These are phyloP conservation scores for Sporothrix humicola DNA, from an alignment of 2,329 filamentous ascomycete genomes.

Conservation along the genomic window DNA sequence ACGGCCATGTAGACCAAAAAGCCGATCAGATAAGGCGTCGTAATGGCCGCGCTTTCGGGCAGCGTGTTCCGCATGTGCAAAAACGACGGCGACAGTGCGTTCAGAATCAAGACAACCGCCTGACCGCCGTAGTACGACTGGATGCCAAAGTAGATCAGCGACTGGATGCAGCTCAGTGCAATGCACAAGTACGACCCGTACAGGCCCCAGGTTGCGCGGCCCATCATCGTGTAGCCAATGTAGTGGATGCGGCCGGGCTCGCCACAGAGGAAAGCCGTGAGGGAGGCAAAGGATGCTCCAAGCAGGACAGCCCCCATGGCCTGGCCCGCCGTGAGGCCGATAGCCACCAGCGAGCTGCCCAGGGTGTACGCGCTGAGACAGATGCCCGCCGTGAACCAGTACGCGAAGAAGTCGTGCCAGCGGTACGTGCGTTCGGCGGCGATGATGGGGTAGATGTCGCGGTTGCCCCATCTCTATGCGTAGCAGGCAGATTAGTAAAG, in stretches of 20 bases:
- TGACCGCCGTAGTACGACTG: constrained; percentile 27
- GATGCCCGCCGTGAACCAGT: constrained; percentile 27
- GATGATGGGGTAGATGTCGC: constrained; percentile 24
- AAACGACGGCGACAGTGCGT: constrained; percentile 14
- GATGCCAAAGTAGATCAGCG: constrained; percentile 28
- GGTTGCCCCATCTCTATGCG: constrained; percentile 26
- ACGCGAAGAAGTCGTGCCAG: constrained; percentile 27
- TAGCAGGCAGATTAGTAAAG: no score
- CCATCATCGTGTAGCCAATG: constrained; percentile 28
- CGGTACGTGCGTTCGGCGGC: constrained; percentile 19
- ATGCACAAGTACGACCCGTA: constrained; percentile 26
- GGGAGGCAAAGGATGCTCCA: constrained; percentile 5
- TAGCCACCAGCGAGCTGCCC: constrained; percentile 22
- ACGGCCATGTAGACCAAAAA: constrained; percentile 21
- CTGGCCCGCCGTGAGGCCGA: constrained; percentile 25
- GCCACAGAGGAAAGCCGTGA: constrained; percentile 18
- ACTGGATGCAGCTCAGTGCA: constrained; percentile 23
- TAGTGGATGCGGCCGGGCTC: constrained; percentile 26
- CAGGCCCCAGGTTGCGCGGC: constrained; percentile 19
- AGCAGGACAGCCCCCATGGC: constrained; percentile 4
- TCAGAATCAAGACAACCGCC: constrained; percentile 17
- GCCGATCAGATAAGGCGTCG: constrained; percentile 21
- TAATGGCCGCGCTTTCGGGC: constrained; percentile 23
- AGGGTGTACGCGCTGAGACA: constrained; percentile 23
- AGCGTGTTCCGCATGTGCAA: constrained; percentile 26